Evolutionary conservation across 163 green algal genomes (phyloP).

Genomic region (Scenedesmus sp.): DNA sequence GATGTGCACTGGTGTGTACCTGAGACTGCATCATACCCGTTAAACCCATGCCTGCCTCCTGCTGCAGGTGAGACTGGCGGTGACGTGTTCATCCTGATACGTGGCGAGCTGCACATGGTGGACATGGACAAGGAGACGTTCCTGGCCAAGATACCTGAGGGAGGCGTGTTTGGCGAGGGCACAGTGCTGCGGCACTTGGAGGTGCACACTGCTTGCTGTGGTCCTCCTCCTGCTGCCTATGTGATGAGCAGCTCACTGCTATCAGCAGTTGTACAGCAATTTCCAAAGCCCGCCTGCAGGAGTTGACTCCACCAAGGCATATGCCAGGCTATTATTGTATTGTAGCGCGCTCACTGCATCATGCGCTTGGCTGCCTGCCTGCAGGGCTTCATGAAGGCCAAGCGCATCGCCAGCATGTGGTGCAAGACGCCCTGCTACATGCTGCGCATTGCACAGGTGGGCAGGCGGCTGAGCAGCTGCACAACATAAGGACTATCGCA

Average conservation of each 20-base stretch:
- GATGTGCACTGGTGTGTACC: no score
- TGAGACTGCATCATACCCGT: no score
- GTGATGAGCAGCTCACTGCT: not conserved
- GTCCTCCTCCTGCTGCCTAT: not conserved
- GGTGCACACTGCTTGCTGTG: not conserved
- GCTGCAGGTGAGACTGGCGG: constrained; percentile 56
- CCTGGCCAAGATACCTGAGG: constrained; percentile 61
- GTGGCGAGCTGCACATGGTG: constrained; percentile 66
- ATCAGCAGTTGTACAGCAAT: not conserved
- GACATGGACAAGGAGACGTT: constrained; percentile 48
- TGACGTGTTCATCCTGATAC: constrained; percentile 70
- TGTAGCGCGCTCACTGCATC: not conserved
- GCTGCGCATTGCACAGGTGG: constrained; percentile 51
- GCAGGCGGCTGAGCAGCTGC: not conserved
- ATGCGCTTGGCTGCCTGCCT: not conserved
- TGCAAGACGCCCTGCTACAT: constrained; percentile 64
- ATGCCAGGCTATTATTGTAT: no score
- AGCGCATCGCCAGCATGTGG: constrained; percentile 62
- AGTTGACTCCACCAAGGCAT: no score
- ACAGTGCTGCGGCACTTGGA: constrained; percentile 53
- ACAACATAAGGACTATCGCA: not conserved
- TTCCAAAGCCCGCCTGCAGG: not conserved
- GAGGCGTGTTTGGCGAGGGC: constrained; percentile 64
- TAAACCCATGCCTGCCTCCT: not conserved
- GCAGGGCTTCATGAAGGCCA: constrained; percentile 50